Conservation (phyloP, 1,284 basidiomycete genomes). For the Puccinia brachypodii region DNA sequence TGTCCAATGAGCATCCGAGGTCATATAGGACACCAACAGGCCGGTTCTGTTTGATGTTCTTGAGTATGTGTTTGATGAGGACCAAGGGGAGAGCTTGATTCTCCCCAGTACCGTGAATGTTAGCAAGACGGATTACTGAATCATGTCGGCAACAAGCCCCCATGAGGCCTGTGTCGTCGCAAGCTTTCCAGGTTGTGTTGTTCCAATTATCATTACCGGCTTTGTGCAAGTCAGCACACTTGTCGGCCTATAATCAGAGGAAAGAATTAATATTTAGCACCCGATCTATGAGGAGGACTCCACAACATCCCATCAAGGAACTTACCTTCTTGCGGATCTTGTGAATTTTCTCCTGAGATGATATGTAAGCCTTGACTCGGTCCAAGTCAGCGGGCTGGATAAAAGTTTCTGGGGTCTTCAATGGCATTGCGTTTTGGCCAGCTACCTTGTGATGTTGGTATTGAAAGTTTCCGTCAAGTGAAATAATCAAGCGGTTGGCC, state of each 20-base stretch:
- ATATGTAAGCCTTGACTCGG: neutral
- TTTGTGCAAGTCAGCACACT: slow-evolving; percentile 15
- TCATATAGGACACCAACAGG: slow-evolving; percentile 12
- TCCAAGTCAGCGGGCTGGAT: neutral
- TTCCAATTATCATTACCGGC: neutral
- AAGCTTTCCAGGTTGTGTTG: neutral
- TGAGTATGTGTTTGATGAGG: neutral
- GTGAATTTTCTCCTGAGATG: neutral
- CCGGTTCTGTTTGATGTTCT: neutral
- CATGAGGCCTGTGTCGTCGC: slow-evolving; percentile 22
- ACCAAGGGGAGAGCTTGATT: neutral
- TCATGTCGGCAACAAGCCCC: slow-evolving; percentile 10
- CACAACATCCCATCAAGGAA: neutral
- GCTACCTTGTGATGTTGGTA: slow-evolving; percentile 4
- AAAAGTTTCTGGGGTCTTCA: neutral
- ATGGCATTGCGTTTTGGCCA: neutral
- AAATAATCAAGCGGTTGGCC: neutral
- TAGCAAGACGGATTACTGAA: neutral
- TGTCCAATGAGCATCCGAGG: slow-evolving; percentile 18
- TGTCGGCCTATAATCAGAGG: neutral
- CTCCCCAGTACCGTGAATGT: neutral
- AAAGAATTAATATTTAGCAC: neutral
- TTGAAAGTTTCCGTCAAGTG: slow-evolving; percentile 3
- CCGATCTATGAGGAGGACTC: neutral
- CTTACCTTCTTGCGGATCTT: neutral